Base-by-base conservation (phyloP, 78 protist genomes). In the Salpingoeca rosetta region DNA sequence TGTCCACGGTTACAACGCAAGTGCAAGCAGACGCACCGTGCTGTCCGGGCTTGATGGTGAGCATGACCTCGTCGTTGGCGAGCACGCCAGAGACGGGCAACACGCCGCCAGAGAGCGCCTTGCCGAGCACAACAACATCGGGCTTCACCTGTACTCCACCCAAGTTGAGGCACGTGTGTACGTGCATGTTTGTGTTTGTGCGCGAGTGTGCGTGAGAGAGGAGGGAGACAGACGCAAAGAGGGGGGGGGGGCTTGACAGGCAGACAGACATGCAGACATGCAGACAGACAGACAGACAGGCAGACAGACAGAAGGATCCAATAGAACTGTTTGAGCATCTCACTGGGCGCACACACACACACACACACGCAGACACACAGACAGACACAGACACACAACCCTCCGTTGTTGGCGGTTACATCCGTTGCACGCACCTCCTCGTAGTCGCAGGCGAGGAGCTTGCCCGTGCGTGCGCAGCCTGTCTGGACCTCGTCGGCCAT, bases 401-500 rank as follows among this genome's bases (percentile, higher is more conserved):
- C 12, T 24, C 39, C 87, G 75, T 56, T 91, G 95, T 97, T 28
- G 96, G 79, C 12, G 95, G 45, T 83, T 97, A 98, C 72, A 98
- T 98, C n/a, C n/a, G n/a, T n/a, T n/a, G n/a, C n/a, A 81, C 87
- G 84, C 44, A 93, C 88, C 80, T 39, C 51, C 2, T 82, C 93
- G 88, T 88, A 81, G 37, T 93, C 95, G 26, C 7, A 0, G 24
- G 90, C 88, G 2, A 96, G 90, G 84, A 92, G 10, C 44, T 17
- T 37, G 56, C 98, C 96, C 1, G 98, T 94, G 73, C 96, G 90
- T 44, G 89, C 89, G 44, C 94, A 57, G 28, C 99, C 99, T 27
- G 99, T 93, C 86, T 97, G 99, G 83, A 98, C 87, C 92, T 98
- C 99, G 74, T 98, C 99, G 40, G 94, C 95, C 65, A 97, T 92